Evolutionary conservation across 495 filamentous ascomycete genomes (phyloP), one percentile per base, ranked within the genome.

Genomic region (Immersiella caudata): DNA sequence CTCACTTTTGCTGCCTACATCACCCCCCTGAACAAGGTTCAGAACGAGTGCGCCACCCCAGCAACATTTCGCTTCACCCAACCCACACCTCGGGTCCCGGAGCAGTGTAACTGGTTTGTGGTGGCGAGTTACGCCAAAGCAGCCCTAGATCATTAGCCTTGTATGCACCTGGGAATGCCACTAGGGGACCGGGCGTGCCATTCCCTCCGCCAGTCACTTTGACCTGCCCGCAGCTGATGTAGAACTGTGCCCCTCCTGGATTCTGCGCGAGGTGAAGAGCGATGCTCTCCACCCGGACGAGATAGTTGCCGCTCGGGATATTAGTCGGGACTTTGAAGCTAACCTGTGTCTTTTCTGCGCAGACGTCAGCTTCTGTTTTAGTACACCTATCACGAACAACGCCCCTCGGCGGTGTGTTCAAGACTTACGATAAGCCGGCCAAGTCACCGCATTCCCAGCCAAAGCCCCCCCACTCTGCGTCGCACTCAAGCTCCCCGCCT

Each of bases 231-330:
- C 78, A 79, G 50, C 70, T 70, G 35, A 79, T 75, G 64, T 84
- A 84, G 59, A 85, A 79, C 68, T 86, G 82, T 0, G 84, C 83
- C 33, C 81, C 81, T 1, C 78, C 78, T 6, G 61, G 59, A 12
- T 49, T 66, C 25, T 76, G 67, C 2, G 83, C 82, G 5, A 69
- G 69, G 68, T 84, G 82, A 16, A 85, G 77, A 7, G 83, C 82
- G 52, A 84, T 82, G 11, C 83, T 66, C 71, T 85, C 83, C 29
- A 81, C 81, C 0, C 83, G 79, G 52, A 85, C 76, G 8, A 85
- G 74, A 65, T 86, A 82, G 58, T 84, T 76, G 22, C 79, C 77
- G 2, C 76, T 74, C 21, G 78, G 77, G 50, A 85, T 70, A 60
- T 74, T 80, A 8, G 65, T 59, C 24, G 80, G 78, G 66, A 81